Evolutionary conservation across 331 rosid genomes (phyloP).

Genomic region (Spiraea crenata): DNA sequence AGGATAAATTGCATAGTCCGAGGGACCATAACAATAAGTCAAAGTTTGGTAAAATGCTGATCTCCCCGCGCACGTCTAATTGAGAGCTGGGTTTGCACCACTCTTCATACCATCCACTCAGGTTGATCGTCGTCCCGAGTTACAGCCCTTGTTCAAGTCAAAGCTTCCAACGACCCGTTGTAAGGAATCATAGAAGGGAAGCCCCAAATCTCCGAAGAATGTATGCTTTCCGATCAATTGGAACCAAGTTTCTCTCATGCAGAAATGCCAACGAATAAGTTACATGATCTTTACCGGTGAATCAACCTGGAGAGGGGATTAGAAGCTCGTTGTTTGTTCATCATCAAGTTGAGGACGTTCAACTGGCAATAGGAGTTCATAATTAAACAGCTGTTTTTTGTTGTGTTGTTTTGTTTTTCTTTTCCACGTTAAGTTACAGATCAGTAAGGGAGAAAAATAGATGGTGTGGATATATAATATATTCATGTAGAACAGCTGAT

Average conservation of each 20-base stretch:
- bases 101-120: not conserved
- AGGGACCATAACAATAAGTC: conserved; percentile 25
- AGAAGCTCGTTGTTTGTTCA: not conserved
- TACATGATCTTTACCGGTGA: not conserved
- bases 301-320: not conserved
- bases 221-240: not conserved
- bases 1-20: conserved; percentile 55
- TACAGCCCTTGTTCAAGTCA: not conserved
- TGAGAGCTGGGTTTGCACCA: conserved; percentile 1
- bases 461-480: not conserved
- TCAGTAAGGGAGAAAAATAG: conserved; percentile 14
- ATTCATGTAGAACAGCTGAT: not conserved
- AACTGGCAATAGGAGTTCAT: not conserved
- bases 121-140: not conserved
- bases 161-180: not conserved
- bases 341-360: not conserved
- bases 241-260: conserved; percentile 19
- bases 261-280: not conserved
- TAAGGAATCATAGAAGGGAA: conserved; percentile 22
- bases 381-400: not conserved
- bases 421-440: not conserved
- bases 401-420: not conserved
- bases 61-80: conserved; percentile 31
- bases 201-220: conserved; percentile 33
- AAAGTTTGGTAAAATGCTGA: conserved; percentile 26